These are phyloP conservation scores for Raddia distichophylla DNA, from an alignment of 176 grass and related monocot genomes.

Conservation along the genomic window DNA sequence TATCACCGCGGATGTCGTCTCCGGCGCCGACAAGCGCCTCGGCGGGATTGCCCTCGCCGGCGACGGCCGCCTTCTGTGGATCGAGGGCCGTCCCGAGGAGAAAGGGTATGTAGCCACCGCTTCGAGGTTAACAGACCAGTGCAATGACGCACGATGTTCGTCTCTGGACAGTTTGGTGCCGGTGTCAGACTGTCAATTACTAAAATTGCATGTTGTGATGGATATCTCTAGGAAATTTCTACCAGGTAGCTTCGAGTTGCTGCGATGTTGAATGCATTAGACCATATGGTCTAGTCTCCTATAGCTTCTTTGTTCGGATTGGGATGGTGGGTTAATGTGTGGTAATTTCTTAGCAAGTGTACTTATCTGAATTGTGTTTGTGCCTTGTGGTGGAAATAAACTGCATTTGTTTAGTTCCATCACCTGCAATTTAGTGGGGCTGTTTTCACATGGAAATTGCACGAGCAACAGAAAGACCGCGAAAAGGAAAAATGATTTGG, in stretches of 20 bases:
- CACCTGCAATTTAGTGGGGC: background rate
- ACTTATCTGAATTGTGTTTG: background rate
- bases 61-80: constrained; percentile 53
- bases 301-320: background rate
- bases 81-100: constrained; percentile 60
- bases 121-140: constrained; percentile 7
- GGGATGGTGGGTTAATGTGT: background rate
- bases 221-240: background rate
- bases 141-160: background rate
- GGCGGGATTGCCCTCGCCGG: constrained; percentile 46
- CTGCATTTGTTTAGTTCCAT: background rate
- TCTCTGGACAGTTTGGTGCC: background rate
- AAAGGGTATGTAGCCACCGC: constrained; percentile 44
- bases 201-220: background rate
- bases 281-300: background rate
- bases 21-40: constrained; percentile 49
- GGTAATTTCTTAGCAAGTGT: background rate
- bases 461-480: background rate
- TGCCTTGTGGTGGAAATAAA: background rate
- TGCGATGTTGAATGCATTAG: background rate
- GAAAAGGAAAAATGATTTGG: background rate
- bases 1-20: constrained; percentile 57
- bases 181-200: background rate
- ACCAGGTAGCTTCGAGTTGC: background rate
- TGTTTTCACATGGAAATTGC: background rate